Evolutionary conservation across 2,329 filamentous ascomycete genomes (phyloP).

Genomic region (Aspergillus phoenicis): DNA sequence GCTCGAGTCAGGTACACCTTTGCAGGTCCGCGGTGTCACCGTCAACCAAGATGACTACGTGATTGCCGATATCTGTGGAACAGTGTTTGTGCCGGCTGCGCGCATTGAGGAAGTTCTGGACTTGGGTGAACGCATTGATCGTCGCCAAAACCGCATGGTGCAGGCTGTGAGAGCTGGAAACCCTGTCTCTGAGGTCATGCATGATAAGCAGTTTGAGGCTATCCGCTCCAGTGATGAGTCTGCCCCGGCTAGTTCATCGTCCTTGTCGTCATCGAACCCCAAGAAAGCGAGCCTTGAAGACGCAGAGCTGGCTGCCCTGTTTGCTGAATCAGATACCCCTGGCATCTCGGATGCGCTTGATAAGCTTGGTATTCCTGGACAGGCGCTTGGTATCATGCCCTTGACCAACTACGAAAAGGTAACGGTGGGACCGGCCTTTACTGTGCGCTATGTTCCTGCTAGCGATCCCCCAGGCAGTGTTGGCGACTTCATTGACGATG

Average conservation of each 20-base stretch:
- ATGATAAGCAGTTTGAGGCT: conserved; percentile 25
- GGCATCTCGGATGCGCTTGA: conserved; percentile 27
- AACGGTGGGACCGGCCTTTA: conserved; percentile 37
- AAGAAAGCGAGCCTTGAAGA: conserved; percentile 18
- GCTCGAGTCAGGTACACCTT: conserved; percentile 33
- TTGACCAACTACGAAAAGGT: conserved; percentile 31
- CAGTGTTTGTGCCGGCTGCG: conserved; percentile 20
- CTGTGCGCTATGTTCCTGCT: conserved; percentile 33
- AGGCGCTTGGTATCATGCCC: conserved; percentile 24
- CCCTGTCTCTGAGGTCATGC: conserved; percentile 25
- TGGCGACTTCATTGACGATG: conserved; percentile 38
- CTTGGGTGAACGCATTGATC: conserved; percentile 17
- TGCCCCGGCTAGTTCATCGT: neutral
- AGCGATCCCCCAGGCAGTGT: conserved; percentile 30
- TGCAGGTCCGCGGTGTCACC: conserved; percentile 19
- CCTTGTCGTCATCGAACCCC: neutral
- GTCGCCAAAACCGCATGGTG: conserved; percentile 23
- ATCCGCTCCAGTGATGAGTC: conserved; percentile 5
- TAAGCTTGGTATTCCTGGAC: conserved; percentile 25
- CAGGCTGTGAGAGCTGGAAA: conserved; percentile 21
- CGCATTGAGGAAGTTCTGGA: conserved; percentile 23
- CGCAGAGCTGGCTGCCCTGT: conserved; percentile 20
- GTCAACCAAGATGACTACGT: conserved; percentile 26
- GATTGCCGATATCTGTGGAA: conserved; percentile 24
- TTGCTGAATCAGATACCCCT: conserved; percentile 23